These are phyloP conservation scores for Tulasnella sp. DNA, from an alignment of 768 basidiomycete species.

Conservation along the genomic window DNA sequence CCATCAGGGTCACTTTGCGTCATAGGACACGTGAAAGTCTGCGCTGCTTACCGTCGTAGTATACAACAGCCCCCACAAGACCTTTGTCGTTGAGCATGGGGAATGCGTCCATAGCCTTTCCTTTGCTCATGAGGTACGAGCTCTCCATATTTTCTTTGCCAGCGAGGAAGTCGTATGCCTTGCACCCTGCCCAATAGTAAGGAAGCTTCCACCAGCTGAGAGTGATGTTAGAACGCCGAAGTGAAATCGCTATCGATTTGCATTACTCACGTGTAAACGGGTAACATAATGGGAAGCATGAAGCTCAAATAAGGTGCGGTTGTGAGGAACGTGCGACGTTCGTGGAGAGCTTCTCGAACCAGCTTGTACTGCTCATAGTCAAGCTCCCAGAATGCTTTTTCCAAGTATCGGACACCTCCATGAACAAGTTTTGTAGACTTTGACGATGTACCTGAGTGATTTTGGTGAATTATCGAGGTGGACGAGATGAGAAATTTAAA, in stretches of 20 bases:
- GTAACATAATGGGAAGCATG: conserved; percentile 95
- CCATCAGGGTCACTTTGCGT: not conserved
- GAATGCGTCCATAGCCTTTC: conserved; percentile 86
- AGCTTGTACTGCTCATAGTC: conserved; percentile 97
- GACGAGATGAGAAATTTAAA: conserved; percentile 3
- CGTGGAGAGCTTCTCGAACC: conserved; percentile 87
- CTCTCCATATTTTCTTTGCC: conserved; percentile 95
- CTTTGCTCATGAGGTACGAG: conserved; percentile 89
- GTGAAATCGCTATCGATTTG: conserved; percentile 4
- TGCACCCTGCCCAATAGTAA: conserved; percentile 91
- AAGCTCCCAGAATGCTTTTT: conserved; percentile 89
- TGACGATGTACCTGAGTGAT: conserved; percentile 66
- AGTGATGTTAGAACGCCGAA: not conserved
- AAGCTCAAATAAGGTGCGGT: conserved; percentile 86
- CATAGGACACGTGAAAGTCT: not conserved
- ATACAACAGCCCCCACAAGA: conserved; percentile 87
- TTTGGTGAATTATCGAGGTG: not conserved
- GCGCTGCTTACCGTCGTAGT: conserved; percentile 70
- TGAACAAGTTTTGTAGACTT: conserved; percentile 98
- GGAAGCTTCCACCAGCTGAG: conserved; percentile 88
- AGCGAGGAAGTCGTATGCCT: conserved; percentile 89
- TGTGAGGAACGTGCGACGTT: conserved; percentile 85
- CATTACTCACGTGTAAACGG: conserved; percentile 87
- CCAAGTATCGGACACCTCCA: conserved; percentile 93
- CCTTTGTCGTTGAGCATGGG: conserved; percentile 92